These are phyloP conservation scores for Daldinia concentrica DNA, from an alignment of 495 filamentous ascomycete genomes.

Conservation along the genomic window DNA sequence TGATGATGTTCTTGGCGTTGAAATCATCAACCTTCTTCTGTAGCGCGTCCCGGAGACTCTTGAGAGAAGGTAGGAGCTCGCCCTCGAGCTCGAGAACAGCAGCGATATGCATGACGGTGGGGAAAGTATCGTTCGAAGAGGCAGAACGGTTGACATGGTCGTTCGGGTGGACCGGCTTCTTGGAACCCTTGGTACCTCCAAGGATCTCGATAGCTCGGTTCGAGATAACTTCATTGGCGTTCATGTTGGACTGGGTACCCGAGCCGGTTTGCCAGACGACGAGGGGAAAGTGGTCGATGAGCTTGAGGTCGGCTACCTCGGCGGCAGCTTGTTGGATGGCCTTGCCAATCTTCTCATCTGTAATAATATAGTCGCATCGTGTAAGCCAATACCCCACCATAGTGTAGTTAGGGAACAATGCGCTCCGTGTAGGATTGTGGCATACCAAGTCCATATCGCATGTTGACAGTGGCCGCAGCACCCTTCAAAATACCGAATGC, in stretches of 20 bases:
- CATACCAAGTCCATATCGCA: constrained; percentile 93
- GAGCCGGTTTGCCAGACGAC: constrained; percentile 99
- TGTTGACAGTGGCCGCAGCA: constrained; percentile 95
- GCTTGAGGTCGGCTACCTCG: constrained; percentile 93
- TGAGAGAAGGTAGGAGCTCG: constrained; percentile 82
- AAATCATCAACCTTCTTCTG: constrained; percentile 92
- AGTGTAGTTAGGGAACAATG: constrained; percentile 24
- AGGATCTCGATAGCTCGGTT: constrained; percentile 99
- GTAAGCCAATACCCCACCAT: constrained; percentile 37
- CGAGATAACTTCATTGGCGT: constrained; percentile 99
- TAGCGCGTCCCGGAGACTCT: constrained; percentile 80
- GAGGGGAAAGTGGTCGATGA: constrained; percentile 96
- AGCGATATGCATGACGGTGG: constrained; percentile 99
- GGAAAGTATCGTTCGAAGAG: constrained; percentile 99
- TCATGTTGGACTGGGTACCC: constrained; percentile 99
- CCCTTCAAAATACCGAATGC: constrained; percentile 98
- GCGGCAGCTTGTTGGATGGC: constrained; percentile 94
- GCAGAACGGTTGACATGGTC: constrained; percentile 99
- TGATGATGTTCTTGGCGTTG: constrained; percentile 85
- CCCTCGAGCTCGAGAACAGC: constrained; percentile 92
- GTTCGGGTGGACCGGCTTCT: constrained; percentile 99
- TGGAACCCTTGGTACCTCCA: constrained; percentile 90
- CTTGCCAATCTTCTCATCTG: constrained; percentile 88
- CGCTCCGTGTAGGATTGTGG: constrained; percentile 24
- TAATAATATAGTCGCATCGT: constrained; percentile 28